phyloP scores from a whole-genome alignment of 768 basidiomycete species.

The Rhizopogon vulgaris region DNA sequence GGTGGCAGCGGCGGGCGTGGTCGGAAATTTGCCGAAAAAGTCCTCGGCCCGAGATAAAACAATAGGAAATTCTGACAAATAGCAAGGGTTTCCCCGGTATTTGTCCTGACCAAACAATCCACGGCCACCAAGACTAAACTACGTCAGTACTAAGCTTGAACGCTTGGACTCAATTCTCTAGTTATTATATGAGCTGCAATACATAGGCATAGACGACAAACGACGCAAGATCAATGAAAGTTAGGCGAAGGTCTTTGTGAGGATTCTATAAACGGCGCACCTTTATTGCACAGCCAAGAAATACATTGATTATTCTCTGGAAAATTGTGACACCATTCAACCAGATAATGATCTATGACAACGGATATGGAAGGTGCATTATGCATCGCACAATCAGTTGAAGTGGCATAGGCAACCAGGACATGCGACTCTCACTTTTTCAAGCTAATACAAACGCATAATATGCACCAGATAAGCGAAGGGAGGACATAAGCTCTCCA shows the following conservation, averaged over 20 bases:
- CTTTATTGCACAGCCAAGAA: neutral
- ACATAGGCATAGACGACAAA: neutral
- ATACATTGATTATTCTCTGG: neutral
- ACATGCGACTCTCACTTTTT: neutral
- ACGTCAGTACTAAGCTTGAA: slow-evolving; percentile 16
- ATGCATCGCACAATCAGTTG: neutral
- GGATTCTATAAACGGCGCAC: neutral
- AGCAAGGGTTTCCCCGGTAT: slow-evolving; percentile 23
- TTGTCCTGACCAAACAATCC: slow-evolving; percentile 21
- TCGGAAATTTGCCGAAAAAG: slow-evolving; percentile 61
- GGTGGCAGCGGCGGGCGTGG: slow-evolving; percentile 51
- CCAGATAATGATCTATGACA: neutral
- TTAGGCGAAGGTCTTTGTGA: neutral
- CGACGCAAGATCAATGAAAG: too few relatives aligned
- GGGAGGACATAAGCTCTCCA: neutral
- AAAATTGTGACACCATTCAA: neutral
- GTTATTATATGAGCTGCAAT: slow-evolving; percentile 7
- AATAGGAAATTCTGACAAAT: slow-evolving; percentile 22
- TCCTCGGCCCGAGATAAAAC: slow-evolving; percentile 49
- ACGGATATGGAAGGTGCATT: neutral
- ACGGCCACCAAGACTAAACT: slow-evolving; percentile 7
- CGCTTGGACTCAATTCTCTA: neutral
- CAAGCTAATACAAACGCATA: neutral
- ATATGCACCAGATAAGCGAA: neutral
- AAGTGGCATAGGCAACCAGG: neutral